phyloP scores from a whole-genome alignment of 768 basidiomycete genomes.

The Infundibulicybe gibba region DNA sequence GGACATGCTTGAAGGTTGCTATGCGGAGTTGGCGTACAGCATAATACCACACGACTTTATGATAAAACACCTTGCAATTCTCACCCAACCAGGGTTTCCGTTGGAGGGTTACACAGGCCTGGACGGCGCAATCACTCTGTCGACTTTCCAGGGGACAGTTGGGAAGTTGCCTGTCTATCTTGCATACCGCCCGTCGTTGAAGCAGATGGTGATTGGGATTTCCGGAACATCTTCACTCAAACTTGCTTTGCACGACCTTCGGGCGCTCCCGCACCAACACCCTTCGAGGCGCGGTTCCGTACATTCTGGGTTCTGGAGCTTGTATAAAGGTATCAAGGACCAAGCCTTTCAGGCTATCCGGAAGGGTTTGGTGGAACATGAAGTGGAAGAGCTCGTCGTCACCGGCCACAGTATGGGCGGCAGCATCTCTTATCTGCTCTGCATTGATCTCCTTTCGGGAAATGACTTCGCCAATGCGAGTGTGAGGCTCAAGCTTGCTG shows the following conservation, averaged over 20 bases:
- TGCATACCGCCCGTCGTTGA: conserved; percentile 36
- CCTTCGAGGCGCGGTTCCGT: conserved; percentile 35
- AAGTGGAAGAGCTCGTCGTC: conserved; percentile 38
- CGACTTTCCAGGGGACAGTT: conserved; percentile 34
- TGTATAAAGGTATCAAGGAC: conserved; percentile 41
- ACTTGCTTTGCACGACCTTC: conserved; percentile 47
- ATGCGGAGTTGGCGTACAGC: conserved; percentile 50
- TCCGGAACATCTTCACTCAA: conserved; percentile 40
- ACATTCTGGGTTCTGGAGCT: conserved; percentile 53
- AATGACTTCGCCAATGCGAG: conserved; percentile 15
- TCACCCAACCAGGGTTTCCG: conserved; percentile 36
- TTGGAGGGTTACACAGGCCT: conserved; percentile 45
- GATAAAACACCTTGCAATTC: conserved; percentile 30
- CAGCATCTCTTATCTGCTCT: conserved; percentile 46
- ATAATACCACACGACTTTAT: conserved; percentile 37
- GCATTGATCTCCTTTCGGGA: conserved; percentile 39
- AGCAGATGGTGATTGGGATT: conserved; percentile 50
- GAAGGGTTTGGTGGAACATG: conserved; percentile 31
- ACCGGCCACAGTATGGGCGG: conserved; percentile 61
- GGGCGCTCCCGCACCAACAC: conserved; percentile 32
- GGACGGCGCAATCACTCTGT: conserved; percentile 27
- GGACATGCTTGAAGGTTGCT: conserved; percentile 37
- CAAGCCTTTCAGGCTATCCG: conserved; percentile 31
- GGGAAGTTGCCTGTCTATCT: conserved; percentile 45
- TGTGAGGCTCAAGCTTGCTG: conserved; percentile 37